Percentiles rank a stretch among this genome's conserved stretches.
These are phyloP conservation scores for Peronospora destructor DNA, from an alignment of 352 stramenopile species.

Conservation along the genomic window DNA sequence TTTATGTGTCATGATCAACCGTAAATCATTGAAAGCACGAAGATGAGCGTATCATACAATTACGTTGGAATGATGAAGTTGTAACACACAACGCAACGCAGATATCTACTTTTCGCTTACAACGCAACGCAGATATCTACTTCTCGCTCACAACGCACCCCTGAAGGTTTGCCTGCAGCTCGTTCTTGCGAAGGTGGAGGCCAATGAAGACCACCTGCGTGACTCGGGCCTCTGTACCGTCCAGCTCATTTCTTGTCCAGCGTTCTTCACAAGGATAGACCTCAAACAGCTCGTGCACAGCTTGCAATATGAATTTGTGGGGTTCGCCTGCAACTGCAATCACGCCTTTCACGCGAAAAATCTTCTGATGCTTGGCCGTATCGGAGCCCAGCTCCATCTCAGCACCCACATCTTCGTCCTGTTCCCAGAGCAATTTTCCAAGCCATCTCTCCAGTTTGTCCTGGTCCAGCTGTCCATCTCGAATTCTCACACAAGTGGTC, in stretches of 20 bases:
- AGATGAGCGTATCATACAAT: too few relatives aligned
- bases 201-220: conserved; percentile 75
- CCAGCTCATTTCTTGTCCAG: conserved; percentile 28
- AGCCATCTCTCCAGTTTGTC: conserved; percentile 69
- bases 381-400: conserved; percentile 9
- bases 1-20: too few relatives aligned
- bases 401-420: conserved; percentile 24
- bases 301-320: conserved; percentile 74
- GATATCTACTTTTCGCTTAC: conserved; percentile 11
- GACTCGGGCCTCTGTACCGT: conserved; percentile 4
- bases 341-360: conserved; percentile 76
- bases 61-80: too few relatives aligned
- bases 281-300: conserved; percentile 79
- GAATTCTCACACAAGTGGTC: conserved; percentile 58
- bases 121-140: conserved; percentile 29
- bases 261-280: conserved; percentile 58
- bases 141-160: conserved; percentile 29
- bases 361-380: conserved; percentile 26
- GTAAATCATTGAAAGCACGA: too few relatives aligned
- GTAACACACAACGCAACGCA: not conserved
- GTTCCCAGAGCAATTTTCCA: conserved; percentile 59
- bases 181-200: conserved; percentile 37
- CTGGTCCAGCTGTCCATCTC: conserved; percentile 29
- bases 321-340: conserved; percentile 40
- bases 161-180: conserved; percentile 32